Conservation (phyloP, 345 rosid genomes). For the Eucalyptus fibrosa region DNA sequence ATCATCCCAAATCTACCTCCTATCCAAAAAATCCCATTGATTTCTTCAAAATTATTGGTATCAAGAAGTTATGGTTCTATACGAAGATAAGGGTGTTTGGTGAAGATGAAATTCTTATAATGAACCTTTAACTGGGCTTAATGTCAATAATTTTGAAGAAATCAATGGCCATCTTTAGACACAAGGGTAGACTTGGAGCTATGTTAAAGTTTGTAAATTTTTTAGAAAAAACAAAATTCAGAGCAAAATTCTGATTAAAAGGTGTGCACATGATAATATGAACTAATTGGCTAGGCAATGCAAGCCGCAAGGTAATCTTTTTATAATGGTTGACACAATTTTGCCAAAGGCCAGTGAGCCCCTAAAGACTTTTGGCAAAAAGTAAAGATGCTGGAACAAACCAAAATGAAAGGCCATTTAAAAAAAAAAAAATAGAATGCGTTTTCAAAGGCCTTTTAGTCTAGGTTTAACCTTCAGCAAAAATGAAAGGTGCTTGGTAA, state of each 20-base stretch:
- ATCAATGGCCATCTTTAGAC: background rate
- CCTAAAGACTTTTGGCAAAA: background rate
- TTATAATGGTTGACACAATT: too few species aligned
- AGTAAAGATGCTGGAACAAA: background rate
- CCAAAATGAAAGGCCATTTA: background rate
- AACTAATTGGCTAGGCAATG: background rate
- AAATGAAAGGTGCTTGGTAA: background rate
- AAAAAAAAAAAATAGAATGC: too few species aligned
- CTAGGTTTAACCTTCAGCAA: background rate
- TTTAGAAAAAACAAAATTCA: too few species aligned
- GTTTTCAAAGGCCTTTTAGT: background rate
- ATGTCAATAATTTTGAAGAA: background rate
- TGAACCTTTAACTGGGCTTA: background rate
- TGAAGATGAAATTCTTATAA: background rate
- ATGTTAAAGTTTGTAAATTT: background rate
- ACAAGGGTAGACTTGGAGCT: background rate
- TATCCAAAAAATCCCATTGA: background rate
- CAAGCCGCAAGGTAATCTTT: background rate
- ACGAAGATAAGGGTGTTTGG: background rate
- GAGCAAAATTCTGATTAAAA: too few species aligned
- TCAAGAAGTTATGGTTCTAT: background rate
- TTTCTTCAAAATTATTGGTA: background rate
- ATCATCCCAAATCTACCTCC: background rate
- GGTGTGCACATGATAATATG: background rate
- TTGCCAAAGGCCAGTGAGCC: background rate